Conservation (phyloP, 345 rosid genomes). For the Reutealis trisperma region DNA sequence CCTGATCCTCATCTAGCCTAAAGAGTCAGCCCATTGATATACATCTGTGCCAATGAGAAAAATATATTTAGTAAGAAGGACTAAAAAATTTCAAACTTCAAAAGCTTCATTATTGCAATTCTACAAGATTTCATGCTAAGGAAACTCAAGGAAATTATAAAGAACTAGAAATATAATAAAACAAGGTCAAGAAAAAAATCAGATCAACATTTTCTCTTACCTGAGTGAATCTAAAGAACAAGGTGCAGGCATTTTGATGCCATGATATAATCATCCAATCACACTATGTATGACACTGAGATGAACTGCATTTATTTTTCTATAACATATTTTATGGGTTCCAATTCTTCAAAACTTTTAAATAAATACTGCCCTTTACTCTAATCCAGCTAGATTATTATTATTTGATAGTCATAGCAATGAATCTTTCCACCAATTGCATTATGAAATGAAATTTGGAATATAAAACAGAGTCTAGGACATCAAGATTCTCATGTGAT, state of each 20-base stretch:
- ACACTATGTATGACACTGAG: background rate
- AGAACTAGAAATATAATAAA: background rate
- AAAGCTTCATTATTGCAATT: slow-evolving; percentile 10
- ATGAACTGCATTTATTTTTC: background rate
- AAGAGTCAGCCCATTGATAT: slow-evolving; percentile 80
- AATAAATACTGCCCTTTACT: background rate
- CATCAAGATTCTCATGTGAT: slow-evolving; percentile 16
- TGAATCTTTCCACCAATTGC: background rate
- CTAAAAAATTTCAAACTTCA: background rate
- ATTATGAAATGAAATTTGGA: background rate
- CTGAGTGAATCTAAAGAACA: background rate
- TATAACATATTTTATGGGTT: background rate
- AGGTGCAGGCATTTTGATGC: background rate
- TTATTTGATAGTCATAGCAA: background rate
- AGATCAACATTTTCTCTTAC: background rate
- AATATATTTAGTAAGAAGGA: slow-evolving; percentile 1
- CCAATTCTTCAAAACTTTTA: background rate
- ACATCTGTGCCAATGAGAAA: slow-evolving; percentile 56
- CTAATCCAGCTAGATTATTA: background rate
- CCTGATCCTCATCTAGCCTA: slow-evolving; percentile 72
- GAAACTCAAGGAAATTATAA: background rate
- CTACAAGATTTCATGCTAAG: slow-evolving; percentile 3
- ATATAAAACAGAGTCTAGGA: background rate
- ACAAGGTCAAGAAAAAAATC: background rate
- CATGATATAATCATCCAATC: background rate